Conservation (phyloP, 768 basidiomycete species). For the Coprinopsis cinerea region DNA sequence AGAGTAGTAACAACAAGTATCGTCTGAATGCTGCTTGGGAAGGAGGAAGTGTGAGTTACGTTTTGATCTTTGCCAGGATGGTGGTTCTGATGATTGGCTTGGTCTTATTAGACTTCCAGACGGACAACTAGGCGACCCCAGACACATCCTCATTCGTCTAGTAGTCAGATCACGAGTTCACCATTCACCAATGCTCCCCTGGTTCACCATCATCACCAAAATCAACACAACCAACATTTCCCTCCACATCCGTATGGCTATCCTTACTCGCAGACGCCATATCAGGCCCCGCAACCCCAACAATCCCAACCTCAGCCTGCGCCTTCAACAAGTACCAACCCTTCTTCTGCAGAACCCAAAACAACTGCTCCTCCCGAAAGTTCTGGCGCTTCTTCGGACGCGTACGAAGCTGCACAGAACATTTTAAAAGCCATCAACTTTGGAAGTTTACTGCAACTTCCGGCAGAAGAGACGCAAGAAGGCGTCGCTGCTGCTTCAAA, state of each 20-base stretch:
- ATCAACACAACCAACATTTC: conserved; percentile 22
- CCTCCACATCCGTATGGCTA: conserved; percentile 35
- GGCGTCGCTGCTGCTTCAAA: conserved; percentile 1
- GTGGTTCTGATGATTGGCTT: conserved; percentile 3
- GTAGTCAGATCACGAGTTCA: conserved; percentile 22
- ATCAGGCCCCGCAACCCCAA: conserved; percentile 15
- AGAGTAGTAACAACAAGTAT: conserved; percentile 69
- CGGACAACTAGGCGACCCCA: conserved; percentile 80
- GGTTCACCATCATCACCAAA: conserved; percentile 30
- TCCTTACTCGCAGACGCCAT: conserved; percentile 22
- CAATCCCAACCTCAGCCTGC: conserved; percentile 20
- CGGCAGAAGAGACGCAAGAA: conserved; percentile 26
- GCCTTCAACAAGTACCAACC: conserved; percentile 14
- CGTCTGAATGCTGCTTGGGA: conserved; percentile 73
- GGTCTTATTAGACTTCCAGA: conserved; percentile 51
- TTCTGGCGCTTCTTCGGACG: conserved; percentile 34
- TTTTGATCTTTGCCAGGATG: conserved; percentile 4
- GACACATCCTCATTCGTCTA: conserved; percentile 33
- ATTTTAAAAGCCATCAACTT: conserved; percentile 77
- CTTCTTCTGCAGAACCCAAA: conserved; percentile 23
- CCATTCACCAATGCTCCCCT: conserved; percentile 60
- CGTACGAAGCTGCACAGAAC: conserved; percentile 73
- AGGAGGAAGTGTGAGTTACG: conserved; percentile 63
- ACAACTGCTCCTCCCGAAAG: conserved; percentile 31
- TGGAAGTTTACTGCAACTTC: conserved; percentile 42